Evolutionary conservation across 148 eudicot genomes (phyloP), one percentile per base, ranked within the genome.

Genomic region (Rhododendron ovatum): DNA sequence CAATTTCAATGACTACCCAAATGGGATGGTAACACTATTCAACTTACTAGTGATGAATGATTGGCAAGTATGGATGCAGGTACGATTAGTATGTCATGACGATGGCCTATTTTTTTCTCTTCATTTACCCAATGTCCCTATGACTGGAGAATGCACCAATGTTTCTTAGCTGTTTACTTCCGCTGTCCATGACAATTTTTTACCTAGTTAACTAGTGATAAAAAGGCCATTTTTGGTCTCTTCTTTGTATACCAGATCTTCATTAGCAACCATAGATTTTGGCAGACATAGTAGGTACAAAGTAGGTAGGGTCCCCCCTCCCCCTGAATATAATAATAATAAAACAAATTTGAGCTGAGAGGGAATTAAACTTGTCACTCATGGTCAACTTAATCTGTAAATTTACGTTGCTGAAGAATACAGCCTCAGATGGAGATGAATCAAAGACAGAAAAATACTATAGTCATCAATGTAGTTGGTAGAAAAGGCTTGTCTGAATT

Each of bases 51-150:
- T 95, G 69, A 91, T 93, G 98, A 98, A 98, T 81, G 92, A 94
- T 83, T 98, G 99, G 99, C 96, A 98, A 89, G 73, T 85, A 22
- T 98, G 99, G 99, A 95, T 95, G 99, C 93, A 98, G 99, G 99
- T 96, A 94, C 2, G 12, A 47, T 12, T 33, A 33, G 12, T 48
- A 45, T 84, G 67, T 84, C 6, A 67, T 18, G 33, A 41, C 7
- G 45, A 73, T 47, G 47, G 28, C 28, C 84, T 69, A 28, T 83
- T 69, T 48, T 59, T 55, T 24, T 35, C 45, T 26, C 86, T 83
- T 74, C 69, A 74, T 51, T 75, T 61, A 51, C 20, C 48, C 55
- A 3, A 50, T 53, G 24, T 50, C 8, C 17, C 15, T 63, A 75
- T 75, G 35, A 73, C 26, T 47, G 35, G 3, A 41, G 74, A 69